Base-by-base conservation (phyloP, 495 filamentous ascomycete genomes). In the Neurospora africana region DNA sequence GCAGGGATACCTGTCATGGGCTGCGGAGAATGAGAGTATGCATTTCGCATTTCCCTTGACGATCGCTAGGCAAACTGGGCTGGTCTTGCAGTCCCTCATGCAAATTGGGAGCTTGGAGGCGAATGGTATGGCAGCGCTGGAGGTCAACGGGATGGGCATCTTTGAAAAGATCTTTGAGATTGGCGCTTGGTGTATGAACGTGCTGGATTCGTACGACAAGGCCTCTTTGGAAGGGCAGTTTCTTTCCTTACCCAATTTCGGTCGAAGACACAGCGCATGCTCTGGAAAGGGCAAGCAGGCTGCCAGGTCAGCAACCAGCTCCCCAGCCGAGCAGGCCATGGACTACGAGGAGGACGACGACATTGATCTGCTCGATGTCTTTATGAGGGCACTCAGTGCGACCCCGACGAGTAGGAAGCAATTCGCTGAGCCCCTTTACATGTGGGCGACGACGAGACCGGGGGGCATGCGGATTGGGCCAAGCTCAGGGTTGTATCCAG, bases 121-220 rank as follows among this genome's bases (percentile, higher is more conserved):
- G 6, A 17, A 17, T 9, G 53, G 53, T 3, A 80, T 83, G 36
- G 80, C 83, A 2, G 84, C 84, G n/a, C 84, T 89, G 27, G 87
- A 88, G 77, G 85, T 88, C 0, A 87, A 89, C 73, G 88, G 88
- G 11, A 87, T 85, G 71, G 85, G 86, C 72, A 89, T 90, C 37
- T 79, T 86, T 69, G 82, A 86, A 72, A 88, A 87, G 75, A 80
- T 88, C 33, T 86, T 87, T 72, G 85, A 88, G 71, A 83, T 88
- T 68, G 80, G 82, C 11, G 84, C 83, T 71, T 85, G 85, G 9
- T 86, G 86, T 75, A 79, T 85, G 5, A 84, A 87, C 74, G 85
- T 88, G 11, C 78, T 88, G 67, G 78, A 75, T 53, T 75, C 77
- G 13, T 80, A 74, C 53, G 78, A 72, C 65, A 37, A 21, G 5